A percentile compares a stretch with the other conserved stretches of the same genome.
These are phyloP conservation scores for Podospora tetraspora DNA, from an alignment of 495 filamentous ascomycete species.

Conservation along the genomic window DNA sequence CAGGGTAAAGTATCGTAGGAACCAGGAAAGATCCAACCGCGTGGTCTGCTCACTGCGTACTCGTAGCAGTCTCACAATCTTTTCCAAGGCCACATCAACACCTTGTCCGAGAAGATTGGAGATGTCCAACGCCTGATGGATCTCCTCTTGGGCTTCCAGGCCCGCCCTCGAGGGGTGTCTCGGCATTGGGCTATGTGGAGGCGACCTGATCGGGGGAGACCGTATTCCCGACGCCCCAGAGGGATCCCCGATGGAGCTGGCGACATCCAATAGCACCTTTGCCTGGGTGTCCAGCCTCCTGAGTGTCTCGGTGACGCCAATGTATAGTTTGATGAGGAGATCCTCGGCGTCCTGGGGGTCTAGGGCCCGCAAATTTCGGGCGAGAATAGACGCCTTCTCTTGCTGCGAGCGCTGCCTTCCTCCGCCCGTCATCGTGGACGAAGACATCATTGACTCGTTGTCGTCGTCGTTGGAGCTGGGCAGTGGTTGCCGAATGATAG, in stretches of 20 bases:
- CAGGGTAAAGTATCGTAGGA: slow-evolving; percentile 87
- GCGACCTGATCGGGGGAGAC: slow-evolving; percentile 47
- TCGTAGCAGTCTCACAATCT: slow-evolving; percentile 85
- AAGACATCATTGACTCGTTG: slow-evolving; percentile 81
- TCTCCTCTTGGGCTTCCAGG: slow-evolving; percentile 64
- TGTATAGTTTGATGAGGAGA: slow-evolving; percentile 78
- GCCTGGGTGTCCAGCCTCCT: slow-evolving; percentile 82
- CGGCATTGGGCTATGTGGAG: slow-evolving; percentile 43
- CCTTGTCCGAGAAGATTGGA: slow-evolving; percentile 90
- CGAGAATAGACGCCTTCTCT: slow-evolving; percentile 82
- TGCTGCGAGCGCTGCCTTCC: slow-evolving; percentile 65
- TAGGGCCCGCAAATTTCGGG: slow-evolving; percentile 84
- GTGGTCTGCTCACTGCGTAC: slow-evolving; percentile 81
- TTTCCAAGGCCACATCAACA: slow-evolving; percentile 86
- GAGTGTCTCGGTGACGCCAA: slow-evolving; percentile 78
- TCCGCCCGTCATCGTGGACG: slow-evolving; percentile 66
- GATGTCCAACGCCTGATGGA: slow-evolving; percentile 81
- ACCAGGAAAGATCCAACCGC: slow-evolving; percentile 65
- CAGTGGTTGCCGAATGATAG: slow-evolving; percentile 74
- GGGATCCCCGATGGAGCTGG: slow-evolving; percentile 60
- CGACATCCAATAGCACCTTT: slow-evolving; percentile 93
- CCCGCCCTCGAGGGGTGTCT: slow-evolving; percentile 23
- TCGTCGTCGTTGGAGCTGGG: slow-evolving; percentile 93
- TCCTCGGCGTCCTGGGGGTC: slow-evolving; percentile 80
- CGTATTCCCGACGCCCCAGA: slow-evolving; percentile 28